Percentiles rank a stretch among this genome's conserved stretches.
Evolutionary conservation across 768 basidiomycete species (phyloP).

Genomic region (Panaeolus papilionaceus): DNA sequence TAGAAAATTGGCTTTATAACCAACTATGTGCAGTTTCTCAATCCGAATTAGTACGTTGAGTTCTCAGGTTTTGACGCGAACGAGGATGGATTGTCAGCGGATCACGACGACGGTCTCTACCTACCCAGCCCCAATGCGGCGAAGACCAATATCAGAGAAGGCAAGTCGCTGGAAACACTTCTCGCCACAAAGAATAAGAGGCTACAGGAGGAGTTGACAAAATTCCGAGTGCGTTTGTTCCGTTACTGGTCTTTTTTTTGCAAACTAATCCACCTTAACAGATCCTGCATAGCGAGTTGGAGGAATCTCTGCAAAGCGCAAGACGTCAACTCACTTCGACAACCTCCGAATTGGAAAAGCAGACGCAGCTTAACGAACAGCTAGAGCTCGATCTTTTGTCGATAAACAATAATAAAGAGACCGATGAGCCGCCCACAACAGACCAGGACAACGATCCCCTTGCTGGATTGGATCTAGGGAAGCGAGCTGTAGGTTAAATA

Average conservation of each 20-base stretch:
- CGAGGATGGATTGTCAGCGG: constrained; percentile 64
- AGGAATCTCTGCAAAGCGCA: constrained; percentile 64
- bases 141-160: constrained; percentile 77
- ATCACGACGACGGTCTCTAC: constrained; percentile 57
- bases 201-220: constrained; percentile 91
- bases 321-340: constrained; percentile 64
- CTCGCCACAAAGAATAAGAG: constrained; percentile 94
- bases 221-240: constrained; percentile 68
- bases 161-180: constrained; percentile 87
- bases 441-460: constrained; percentile 60
- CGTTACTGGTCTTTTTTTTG: neutral
- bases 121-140: constrained; percentile 91
- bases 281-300: constrained; percentile 87
- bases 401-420: constrained; percentile 63
- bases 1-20: constrained; percentile 34
- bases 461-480: constrained; percentile 76
- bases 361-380: constrained; percentile 83
- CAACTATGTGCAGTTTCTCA: neutral
- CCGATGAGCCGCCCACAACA: constrained; percentile 36
- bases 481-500: constrained; percentile 48
- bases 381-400: constrained; percentile 91
- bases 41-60: constrained; percentile 80
- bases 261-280: constrained; percentile 33
- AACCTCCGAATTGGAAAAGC: constrained; percentile 74
- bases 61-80: constrained; percentile 85